Percentiles rank a stretch among this genome's conserved stretches.
Evolutionary conservation across 2,329 filamentous ascomycete genomes (phyloP).

Genomic region (Coniochaeta prunicola): DNA sequence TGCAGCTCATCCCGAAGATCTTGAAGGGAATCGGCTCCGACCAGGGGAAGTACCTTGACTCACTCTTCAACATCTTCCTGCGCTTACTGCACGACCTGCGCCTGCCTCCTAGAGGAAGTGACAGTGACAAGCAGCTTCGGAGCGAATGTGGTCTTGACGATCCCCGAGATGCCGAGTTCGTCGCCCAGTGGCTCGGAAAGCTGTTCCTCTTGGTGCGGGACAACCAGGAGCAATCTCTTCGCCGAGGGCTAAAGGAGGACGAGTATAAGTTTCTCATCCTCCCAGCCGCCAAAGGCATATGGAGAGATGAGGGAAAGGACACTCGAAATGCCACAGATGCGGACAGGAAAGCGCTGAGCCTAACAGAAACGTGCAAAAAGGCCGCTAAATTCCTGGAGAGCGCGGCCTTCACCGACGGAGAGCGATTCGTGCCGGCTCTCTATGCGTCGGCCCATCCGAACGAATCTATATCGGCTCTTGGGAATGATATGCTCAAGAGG

Average conservation of each 20-base stretch:
- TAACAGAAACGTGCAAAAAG: slow-evolving; percentile 63
- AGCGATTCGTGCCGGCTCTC: slow-evolving; percentile 77
- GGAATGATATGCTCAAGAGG: slow-evolving; percentile 82
- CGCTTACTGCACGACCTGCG: slow-evolving; percentile 64
- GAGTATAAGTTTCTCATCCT: slow-evolving; percentile 65
- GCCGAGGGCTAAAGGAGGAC: slow-evolving; percentile 49
- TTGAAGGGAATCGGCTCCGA: slow-evolving; percentile 59
- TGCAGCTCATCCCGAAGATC: slow-evolving; percentile 64
- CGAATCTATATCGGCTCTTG: slow-evolving; percentile 72
- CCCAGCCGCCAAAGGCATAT: slow-evolving; percentile 44
- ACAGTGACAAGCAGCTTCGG: slow-evolving; percentile 67
- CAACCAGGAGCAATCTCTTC: slow-evolving; percentile 15
- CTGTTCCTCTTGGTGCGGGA: slow-evolving; percentile 48
- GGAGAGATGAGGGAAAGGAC: background rate
- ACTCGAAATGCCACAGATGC: background rate
- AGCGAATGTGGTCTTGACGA: slow-evolving; percentile 58
- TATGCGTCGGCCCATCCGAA: slow-evolving; percentile 80
- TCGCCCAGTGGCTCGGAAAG: slow-evolving; percentile 70
- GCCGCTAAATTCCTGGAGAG: slow-evolving; percentile 70
- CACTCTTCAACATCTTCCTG: slow-evolving; percentile 77
- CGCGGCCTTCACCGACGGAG: slow-evolving; percentile 74
- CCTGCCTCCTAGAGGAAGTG: slow-evolving; percentile 69
- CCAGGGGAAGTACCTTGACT: slow-evolving; percentile 37
- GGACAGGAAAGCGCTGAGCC: slow-evolving; percentile 37
- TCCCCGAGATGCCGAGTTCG: slow-evolving; percentile 61